Evolutionary conservation across 2,329 filamentous ascomycete genomes (phyloP).

Genomic region (Allantophomopsis lycopodina): DNA sequence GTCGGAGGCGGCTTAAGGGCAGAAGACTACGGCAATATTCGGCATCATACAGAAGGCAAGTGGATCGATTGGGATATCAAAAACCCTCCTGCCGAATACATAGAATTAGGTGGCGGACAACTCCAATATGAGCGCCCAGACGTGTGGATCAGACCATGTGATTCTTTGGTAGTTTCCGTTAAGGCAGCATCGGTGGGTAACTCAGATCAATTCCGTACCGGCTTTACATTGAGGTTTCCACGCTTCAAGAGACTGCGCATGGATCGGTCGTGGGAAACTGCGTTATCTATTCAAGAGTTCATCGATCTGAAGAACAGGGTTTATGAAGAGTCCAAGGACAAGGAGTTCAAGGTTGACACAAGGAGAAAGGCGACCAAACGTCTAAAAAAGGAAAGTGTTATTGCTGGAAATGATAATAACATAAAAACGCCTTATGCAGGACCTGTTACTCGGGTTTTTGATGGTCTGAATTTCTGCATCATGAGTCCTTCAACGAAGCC

Average conservation of each 20-base stretch:
- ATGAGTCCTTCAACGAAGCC: conserved; percentile 63
- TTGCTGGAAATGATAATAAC: conserved; percentile 53
- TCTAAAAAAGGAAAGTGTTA: conserved; percentile 53
- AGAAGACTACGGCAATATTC: conserved; percentile 72
- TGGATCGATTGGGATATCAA: conserved; percentile 77
- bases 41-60: conserved; percentile 77
- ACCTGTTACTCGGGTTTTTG: conserved; percentile 52
- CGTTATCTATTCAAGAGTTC: conserved; percentile 69
- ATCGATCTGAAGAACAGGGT: conserved; percentile 52
- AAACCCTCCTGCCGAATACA: conserved; percentile 61
- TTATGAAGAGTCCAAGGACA: conserved; percentile 58
- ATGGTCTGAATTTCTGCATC: conserved; percentile 68
- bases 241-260: conserved; percentile 69
- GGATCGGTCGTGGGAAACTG: conserved; percentile 77
- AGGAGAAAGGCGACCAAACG: conserved; percentile 41
- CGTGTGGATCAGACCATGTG: conserved; percentile 80
- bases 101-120: conserved; percentile 71
- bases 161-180: conserved; percentile 77
- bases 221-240: conserved; percentile 76
- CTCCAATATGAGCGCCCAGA: conserved; percentile 67
- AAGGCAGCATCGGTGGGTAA: conserved; percentile 70
- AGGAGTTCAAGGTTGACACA: conserved; percentile 66
- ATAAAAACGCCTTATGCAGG: conserved; percentile 37
- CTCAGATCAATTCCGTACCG: conserved; percentile 66
- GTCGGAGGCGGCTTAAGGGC: conserved; percentile 88